Evolutionary conservation across 306 rosid species (phyloP), one percentile per base, ranked within the genome.

Genomic region (Dryas drummondii): DNA sequence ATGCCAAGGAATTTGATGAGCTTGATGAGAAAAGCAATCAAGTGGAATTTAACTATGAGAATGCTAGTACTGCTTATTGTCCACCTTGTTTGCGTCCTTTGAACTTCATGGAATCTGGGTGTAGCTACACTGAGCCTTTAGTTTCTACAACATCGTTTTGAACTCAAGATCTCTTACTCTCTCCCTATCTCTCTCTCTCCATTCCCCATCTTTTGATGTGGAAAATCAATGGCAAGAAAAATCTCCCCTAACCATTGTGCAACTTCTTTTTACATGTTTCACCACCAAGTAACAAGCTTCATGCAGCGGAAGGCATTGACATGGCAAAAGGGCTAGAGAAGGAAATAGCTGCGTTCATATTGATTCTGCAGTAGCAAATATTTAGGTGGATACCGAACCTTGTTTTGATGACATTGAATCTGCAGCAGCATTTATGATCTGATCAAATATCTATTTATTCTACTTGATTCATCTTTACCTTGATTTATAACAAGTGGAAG

Each of bases 1-100:
- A 86, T 52, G 96, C 97, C 14, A 87, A 83, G 77, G 94, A 86
- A 85, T 87, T 84, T 75, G 98, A 91, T 76, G 97, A 90, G 61
- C 70, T 82, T 67, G 96, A 94, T 80, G 77, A 81, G 73, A 80
- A 74, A 69, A 62, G 77, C 47, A 84, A 84, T 66, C 75, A 52
- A 10, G 62, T 85, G 89, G 91, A 88, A 69, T 72, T 86, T n/a
- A 87, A 86, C 76, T 78, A 80, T 67, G 88, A 86, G 84, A 87
- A 81, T 78, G 93, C 94, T 14, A 83, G 82, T 13, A 76, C 72
- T 71, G 96, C 98, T 19, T 90, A 94, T 71, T 70, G 85, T 76
- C 90, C 88, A 49, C 94, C 96, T 37, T 81, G 91, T 74, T 59
- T 94, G 71, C 84, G 78, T 67, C 90, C 96, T 6, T 77, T 83